Base-by-base conservation (phyloP, 176 grass and related monocot species). In the Carex myosuroides region DNA sequence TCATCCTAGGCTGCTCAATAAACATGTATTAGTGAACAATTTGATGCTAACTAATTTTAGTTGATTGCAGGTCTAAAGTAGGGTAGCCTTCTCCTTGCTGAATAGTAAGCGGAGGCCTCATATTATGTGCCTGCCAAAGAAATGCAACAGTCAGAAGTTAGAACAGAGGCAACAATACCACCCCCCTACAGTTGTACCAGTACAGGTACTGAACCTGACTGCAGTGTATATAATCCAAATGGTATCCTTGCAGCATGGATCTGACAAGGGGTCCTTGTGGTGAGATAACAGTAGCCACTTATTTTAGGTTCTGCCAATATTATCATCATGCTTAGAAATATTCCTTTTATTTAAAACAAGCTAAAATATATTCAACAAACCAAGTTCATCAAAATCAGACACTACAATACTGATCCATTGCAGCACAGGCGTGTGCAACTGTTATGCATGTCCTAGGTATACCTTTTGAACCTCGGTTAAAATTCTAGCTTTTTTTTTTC, bases 101-200 rank as follows among this genome's bases (percentile, higher is more conserved):
- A 83, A 61, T n/a, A 68, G 60, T 68, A 54, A 66, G 80, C 32
- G 80, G 46, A 68, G 80, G 60, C 80, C 80, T 64, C 59, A 62
- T 44, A 82, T 64, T 82, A 50, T 82, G 80, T 66, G 58, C 32
- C 80, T 82, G 80, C 18, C 59, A 82, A 66, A 39, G 63, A 66
- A 66, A 82, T 66, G 11, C 59, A 66, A 5, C 17, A 66, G 57
- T 35, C 44, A 81, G 9, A 82, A 22, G 21, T 60, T 59, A 66
- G 13, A 67, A 21, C 30, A 30, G 35, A 83, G 3, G 53, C 0
- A 4, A 82, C 24, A 46, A 14, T 17, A 57, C 13, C 0, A 12
- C 7, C 26, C 18, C 52, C 22, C 57, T 24, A 77, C 4, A 77
- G 24, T 56, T 33, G 50, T 17, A 77, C 72, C 1, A 2, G 22